Percentiles rank a stretch among this genome's conserved stretches.
Conservation (phyloP, 306 rosid species). For the Sicyos baderoa region DNA sequence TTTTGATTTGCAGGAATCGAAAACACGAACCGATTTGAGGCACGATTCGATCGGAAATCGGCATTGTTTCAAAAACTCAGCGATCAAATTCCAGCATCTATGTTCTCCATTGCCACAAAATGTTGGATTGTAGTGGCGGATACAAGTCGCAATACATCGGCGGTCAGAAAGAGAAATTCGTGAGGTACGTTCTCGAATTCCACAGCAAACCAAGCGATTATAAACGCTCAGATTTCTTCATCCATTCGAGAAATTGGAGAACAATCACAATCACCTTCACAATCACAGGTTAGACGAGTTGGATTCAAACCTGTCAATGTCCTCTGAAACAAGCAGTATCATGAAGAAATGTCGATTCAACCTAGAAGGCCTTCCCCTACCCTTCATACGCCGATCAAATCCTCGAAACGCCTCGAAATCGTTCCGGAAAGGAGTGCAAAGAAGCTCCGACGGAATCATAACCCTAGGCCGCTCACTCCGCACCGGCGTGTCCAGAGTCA, state of each 20-base stretch:
- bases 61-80: neutral
- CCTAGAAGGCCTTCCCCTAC: conserved; percentile 26
- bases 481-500: conserved; percentile 55
- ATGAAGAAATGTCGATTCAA: conserved; percentile 50
- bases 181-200: conserved; percentile 24
- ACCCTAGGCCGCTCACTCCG: conserved; percentile 64
- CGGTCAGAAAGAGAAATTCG: conserved; percentile 39
- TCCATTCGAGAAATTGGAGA: neutral
- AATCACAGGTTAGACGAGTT: conserved; percentile 16
- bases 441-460: conserved; percentile 63
- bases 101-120: conserved; percentile 27
- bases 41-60: too few species aligned
- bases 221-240: neutral
- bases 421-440: conserved; percentile 25
- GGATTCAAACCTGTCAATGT: conserved; percentile 28
- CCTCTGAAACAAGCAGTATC: conserved; percentile 35
- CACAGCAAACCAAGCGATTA: neutral
- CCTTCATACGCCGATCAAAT: conserved; percentile 30
- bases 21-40: too few species aligned
- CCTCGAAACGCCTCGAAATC: conserved; percentile 42
- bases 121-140: conserved; percentile 33
- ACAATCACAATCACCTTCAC: too few species aligned
- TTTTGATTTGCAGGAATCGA: neutral
- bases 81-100: conserved; percentile 18
- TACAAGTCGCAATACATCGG: conserved; percentile 37